A percentile compares a stretch with the other conserved stretches of the same genome.
Evolutionary conservation across 805 yeast species (phyloP).

Genomic region (Brettanomyces nanus): DNA sequence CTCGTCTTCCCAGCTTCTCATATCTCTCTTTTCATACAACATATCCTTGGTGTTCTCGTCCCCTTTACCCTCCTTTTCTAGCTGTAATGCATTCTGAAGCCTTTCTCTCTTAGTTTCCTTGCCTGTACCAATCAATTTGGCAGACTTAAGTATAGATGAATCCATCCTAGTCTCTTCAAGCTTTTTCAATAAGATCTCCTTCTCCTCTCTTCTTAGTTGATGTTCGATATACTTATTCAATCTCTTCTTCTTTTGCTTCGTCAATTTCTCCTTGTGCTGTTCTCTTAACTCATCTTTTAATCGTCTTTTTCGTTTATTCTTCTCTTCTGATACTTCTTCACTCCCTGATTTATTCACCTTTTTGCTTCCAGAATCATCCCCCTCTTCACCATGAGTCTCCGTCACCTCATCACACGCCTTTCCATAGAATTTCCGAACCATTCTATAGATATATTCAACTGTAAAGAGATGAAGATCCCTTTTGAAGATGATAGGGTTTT

Average conservation of each 20-base stretch:
- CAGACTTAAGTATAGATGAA: constrained; percentile 57
- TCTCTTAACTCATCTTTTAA: constrained; percentile 48
- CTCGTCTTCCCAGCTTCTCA: constrained; percentile 48
- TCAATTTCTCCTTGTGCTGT: constrained; percentile 61
- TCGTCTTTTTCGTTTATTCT: constrained; percentile 53
- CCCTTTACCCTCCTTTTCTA: constrained; percentile 66
- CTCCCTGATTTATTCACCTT: background rate
- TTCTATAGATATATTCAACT: background rate
- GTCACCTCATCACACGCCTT: constrained; percentile 5
- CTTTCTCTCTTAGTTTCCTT: constrained; percentile 56
- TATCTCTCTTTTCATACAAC: constrained; percentile 60
- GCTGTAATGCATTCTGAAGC: constrained; percentile 63
- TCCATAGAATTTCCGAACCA: constrained; percentile 5
- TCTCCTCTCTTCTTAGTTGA: constrained; percentile 83
- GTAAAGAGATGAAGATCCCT: no score
- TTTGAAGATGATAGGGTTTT: no score
- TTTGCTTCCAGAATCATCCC: background rate
- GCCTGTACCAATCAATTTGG: constrained; percentile 74
- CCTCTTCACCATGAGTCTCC: background rate
- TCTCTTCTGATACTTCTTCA: constrained; percentile 31
- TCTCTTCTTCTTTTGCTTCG: constrained; percentile 65
- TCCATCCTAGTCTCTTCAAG: constrained; percentile 63
- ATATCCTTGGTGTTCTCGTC: constrained; percentile 53
- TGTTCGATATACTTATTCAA: constrained; percentile 89
- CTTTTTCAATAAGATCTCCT: constrained; percentile 66